phyloP scores from a whole-genome alignment of 306 rosid species.

The Rosa chinensis region DNA sequence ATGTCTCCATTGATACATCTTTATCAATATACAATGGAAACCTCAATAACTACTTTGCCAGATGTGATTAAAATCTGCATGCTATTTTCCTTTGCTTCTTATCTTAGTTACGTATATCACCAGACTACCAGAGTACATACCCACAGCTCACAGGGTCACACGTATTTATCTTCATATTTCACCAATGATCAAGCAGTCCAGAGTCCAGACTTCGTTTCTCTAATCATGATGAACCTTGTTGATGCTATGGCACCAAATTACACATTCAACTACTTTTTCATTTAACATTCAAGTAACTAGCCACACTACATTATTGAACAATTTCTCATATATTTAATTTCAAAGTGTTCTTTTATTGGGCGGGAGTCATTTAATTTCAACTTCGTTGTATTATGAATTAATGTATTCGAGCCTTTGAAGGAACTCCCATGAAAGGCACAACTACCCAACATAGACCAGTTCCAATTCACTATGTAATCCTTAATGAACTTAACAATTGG shows the following conservation, averaged over 20 bases:
- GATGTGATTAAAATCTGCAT: neutral
- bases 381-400: slow-evolving; percentile 58
- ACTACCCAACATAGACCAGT: slow-evolving; percentile 79
- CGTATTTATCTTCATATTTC: neutral
- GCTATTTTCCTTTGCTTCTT: neutral
- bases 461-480: slow-evolving; percentile 71
- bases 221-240: neutral
- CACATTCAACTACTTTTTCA: neutral
- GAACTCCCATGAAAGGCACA: slow-evolving; percentile 95
- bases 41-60: slow-evolving; percentile 9
- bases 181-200: neutral
- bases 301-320: neutral
- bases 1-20: slow-evolving; percentile 6
- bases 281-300: neutral
- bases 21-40: neutral
- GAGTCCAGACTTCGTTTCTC: neutral
- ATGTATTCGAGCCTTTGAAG: slow-evolving; percentile 61
- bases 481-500: slow-evolving; percentile 48
- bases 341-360: too few species aligned
- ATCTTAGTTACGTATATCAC: neutral
- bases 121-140: neutral
- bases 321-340: neutral
- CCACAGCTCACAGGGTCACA: neutral
- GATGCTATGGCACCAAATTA: neutral
- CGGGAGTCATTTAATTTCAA: slow-evolving; percentile 32